phyloP scores from a whole-genome alignment of 2,329 filamentous ascomycete genomes.

The Hypomyces rosellus region DNA sequence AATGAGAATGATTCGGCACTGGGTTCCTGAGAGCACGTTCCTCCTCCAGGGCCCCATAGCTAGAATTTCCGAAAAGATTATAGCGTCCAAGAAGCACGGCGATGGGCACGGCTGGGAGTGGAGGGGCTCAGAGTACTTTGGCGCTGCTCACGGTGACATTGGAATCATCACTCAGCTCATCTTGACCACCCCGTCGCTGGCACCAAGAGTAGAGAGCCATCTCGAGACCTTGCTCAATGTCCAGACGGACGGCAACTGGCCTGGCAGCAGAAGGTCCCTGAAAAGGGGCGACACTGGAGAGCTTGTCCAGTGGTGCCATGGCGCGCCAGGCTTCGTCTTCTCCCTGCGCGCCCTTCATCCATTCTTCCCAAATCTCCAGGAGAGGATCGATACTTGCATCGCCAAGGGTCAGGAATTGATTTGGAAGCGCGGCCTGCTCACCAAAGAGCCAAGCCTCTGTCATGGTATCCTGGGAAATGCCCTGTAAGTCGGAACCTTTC shows the following conservation, averaged over 20 bases:
- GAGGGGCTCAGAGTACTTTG: conserved; percentile 56
- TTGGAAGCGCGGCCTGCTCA: conserved; percentile 52
- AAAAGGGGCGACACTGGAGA: conserved; percentile 30
- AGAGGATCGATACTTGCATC: conserved; percentile 48
- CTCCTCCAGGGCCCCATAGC: conserved; percentile 48
- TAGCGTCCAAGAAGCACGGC: conserved; percentile 40
- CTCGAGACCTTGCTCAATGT: conserved; percentile 50
- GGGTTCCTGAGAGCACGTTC: conserved; percentile 43
- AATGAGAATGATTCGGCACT: conserved; percentile 54
- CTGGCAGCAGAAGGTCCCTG: conserved; percentile 35
- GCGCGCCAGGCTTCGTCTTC: conserved; percentile 55
- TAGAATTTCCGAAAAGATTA: conserved; percentile 53
- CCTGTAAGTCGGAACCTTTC: conserved; percentile 36
- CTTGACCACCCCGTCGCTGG: conserved; percentile 48
- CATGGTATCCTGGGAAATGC: conserved; percentile 62
- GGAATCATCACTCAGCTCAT: conserved; percentile 67
- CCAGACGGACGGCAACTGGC: conserved; percentile 61
- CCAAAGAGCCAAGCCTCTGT: conserved; percentile 59
- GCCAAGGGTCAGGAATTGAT: conserved; percentile 45
- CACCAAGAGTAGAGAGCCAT: conserved; percentile 45
- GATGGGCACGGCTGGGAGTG: conserved; percentile 50
- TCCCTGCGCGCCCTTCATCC: conserved; percentile 50
- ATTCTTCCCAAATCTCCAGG: conserved; percentile 48
- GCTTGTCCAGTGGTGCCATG: conserved; percentile 59
- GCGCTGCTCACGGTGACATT: conserved; percentile 61